phyloP scores from a whole-genome alignment of 2,329 filamentous ascomycete genomes.

The Cladosporium phlei region DNA sequence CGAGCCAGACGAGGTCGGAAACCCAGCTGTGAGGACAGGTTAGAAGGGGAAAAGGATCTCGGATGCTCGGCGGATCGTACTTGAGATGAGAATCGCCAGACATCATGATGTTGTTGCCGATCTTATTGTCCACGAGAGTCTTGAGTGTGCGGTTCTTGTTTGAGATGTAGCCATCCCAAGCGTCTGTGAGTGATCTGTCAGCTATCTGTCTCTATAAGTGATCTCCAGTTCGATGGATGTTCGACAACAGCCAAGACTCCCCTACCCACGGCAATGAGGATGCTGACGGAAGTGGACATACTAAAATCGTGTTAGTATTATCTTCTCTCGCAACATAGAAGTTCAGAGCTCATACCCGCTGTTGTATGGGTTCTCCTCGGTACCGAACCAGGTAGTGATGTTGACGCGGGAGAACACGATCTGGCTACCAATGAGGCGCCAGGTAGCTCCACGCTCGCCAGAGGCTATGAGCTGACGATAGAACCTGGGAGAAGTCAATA shows the following conservation, averaged over 20 bases:
- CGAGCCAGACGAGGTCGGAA: slow-evolving; percentile 39
- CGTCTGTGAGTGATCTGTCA: too few species aligned
- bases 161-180: slow-evolving; percentile 60
- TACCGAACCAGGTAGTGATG: slow-evolving; percentile 33
- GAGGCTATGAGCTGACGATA: slow-evolving; percentile 44
- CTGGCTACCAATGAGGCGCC: slow-evolving; percentile 67
- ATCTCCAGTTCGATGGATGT: not conserved
- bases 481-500: slow-evolving; percentile 38
- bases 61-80: not conserved
- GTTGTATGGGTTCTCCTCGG: slow-evolving; percentile 40
- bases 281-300: too few species aligned
- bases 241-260: too few species aligned
- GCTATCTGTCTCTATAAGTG: not conserved
- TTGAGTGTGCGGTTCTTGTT: slow-evolving; percentile 66
- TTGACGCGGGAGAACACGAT: slow-evolving; percentile 59
- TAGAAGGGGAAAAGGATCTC: not conserved
- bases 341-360: too few species aligned
- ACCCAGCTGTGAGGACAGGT: slow-evolving; percentile 44
- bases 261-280: too few species aligned
- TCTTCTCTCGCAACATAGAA: slow-evolving; percentile 61
- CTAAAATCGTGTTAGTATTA: slow-evolving; percentile 61
- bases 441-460: slow-evolving; percentile 57
- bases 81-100: slow-evolving; percentile 59
- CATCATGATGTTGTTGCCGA: slow-evolving; percentile 66
- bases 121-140: slow-evolving; percentile 56